phyloP scores from a whole-genome alignment of 441 rosid species.

The Eutrema salsugineum region DNA sequence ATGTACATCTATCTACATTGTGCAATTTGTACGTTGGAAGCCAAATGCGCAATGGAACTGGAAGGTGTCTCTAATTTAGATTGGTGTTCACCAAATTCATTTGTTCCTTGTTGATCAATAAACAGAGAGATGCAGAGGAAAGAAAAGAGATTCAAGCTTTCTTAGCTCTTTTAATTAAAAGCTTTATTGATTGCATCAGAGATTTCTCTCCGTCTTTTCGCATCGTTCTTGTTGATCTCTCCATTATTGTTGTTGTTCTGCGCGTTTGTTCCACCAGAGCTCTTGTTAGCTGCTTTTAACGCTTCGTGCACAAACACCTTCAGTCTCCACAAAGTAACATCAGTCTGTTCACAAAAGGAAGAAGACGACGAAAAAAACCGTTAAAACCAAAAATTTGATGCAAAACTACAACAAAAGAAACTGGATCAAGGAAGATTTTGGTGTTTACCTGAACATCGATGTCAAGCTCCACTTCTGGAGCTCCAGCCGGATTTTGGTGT shows the following conservation, averaged over 20 bases:
- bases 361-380: too few relatives aligned
- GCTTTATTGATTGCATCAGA: constrained; percentile 48
- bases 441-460: constrained; percentile 75
- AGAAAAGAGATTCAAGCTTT: constrained; percentile 24
- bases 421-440: background rate
- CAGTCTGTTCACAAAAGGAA: constrained; percentile 43
- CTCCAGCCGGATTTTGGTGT: constrained; percentile 62
- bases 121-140: background rate
- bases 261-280: constrained; percentile 44
- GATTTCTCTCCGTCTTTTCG: constrained; percentile 61
- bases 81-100: constrained; percentile 20
- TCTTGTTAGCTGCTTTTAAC: constrained; percentile 55
- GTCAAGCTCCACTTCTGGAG: constrained; percentile 82
- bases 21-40: background rate
- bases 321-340: constrained; percentile 85
- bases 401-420: background rate
- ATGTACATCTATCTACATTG: background rate
- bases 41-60: background rate
- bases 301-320: constrained; percentile 84
- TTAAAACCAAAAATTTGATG: background rate
- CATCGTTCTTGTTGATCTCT: constrained; percentile 43
- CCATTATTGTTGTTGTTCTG: constrained; percentile 38
- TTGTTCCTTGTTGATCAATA: constrained; percentile 1
- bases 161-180: constrained; percentile 49
- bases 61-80: background rate